Base-by-base conservation (phyloP, 1,284 basidiomycete species). In the Fomitopsis betulina region DNA sequence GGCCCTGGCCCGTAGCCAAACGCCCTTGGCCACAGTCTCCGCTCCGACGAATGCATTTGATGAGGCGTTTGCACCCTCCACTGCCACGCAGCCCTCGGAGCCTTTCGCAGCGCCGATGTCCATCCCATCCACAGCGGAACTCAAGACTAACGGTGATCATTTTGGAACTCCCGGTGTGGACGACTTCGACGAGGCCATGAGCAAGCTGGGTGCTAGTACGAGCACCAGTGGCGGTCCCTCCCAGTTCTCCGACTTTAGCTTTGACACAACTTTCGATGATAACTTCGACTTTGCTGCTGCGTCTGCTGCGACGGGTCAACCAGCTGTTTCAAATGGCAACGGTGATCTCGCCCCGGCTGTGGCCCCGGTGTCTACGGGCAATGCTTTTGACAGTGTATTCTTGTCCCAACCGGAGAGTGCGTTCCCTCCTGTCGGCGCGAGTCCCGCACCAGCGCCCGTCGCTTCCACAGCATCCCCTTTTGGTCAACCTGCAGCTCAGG, bases 231-330 rank as follows among this genome's bases (percentile, higher is more conserved):
- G 67, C 19, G 72, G 77, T 3, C 66, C 75, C 15, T 61, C 67
- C 39, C 58, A 63, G 21, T 52, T 63, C 3, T 76, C 81, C 3
- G 73, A 75, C 17, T 83, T 87, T 63, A 76, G 82, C 10, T 88
- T 91, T 60, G 88, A 87, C 58, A 76, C 82, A 57, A 80, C 78
- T n/a, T 94, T 94, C 65, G 93, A 94, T 37, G 92, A 94, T 66
- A 89, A 91, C 62, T 94, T 94, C 69, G 92, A 94, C 73, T 95
- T 95, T 63, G 78, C 75, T 1, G 77, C 83, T 49, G 77, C 82
- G 3, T 75, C 80, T 1, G 75, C 79, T 10, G 68, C 65, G 3
- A 58, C 58, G n/a, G 39, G 52, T 35, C 57, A 55, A 7, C 61
- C 65, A 40, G 62, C 62, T 15, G 45, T 63, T 12, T 50, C 63